A percentile compares a stretch with the other conserved stretches of the same genome.
These are phyloP conservation scores for Bisporella sp. DNA, from an alignment of 2,329 filamentous ascomycete genomes.

Conservation along the genomic window DNA sequence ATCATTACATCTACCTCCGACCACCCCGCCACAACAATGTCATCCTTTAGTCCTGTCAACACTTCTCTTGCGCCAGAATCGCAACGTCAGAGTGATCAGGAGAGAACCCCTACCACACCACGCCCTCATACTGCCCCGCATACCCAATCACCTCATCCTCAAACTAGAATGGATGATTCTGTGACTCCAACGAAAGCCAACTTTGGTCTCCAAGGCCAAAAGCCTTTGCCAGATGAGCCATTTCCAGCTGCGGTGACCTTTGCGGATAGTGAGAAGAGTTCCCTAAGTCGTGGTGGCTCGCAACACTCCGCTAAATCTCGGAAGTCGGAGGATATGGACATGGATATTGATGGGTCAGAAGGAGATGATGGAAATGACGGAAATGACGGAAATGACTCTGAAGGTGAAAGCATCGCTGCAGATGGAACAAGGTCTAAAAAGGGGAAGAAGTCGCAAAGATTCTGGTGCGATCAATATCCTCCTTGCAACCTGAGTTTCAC, in stretches of 20 bases:
- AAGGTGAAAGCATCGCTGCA: constrained; percentile 55
- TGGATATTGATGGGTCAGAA: constrained; percentile 65
- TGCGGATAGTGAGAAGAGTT: constrained; percentile 35
- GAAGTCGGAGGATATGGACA: constrained; percentile 64
- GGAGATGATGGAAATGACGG: constrained; percentile 35
- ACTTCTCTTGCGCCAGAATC: constrained; percentile 40
- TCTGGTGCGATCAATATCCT: constrained; percentile 93
- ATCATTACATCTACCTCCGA: not conserved
- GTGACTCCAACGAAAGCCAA: constrained; percentile 58
- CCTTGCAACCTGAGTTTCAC: constrained; percentile 94
- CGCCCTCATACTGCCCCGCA: constrained; percentile 35
- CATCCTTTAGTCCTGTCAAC: constrained; percentile 55
- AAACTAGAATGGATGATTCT: constrained; percentile 37
- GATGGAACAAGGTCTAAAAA: constrained; percentile 68
- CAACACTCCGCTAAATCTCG: constrained; percentile 54
- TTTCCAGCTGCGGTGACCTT: constrained; percentile 44
- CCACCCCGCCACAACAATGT: constrained; percentile 35
- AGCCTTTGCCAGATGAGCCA: constrained; percentile 44
- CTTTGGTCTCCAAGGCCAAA: constrained; percentile 43
- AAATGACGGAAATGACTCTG: constrained; percentile 50
- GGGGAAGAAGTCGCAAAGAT: constrained; percentile 83
- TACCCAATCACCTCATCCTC: constrained; percentile 31
- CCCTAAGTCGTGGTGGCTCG: constrained; percentile 48
- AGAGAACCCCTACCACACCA: constrained; percentile 48
- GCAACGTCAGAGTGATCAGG: constrained; percentile 33